Conservation (phyloP, 2,329 filamentous ascomycete genomes). For the Aspergillus oerlinghausenensis region DNA sequence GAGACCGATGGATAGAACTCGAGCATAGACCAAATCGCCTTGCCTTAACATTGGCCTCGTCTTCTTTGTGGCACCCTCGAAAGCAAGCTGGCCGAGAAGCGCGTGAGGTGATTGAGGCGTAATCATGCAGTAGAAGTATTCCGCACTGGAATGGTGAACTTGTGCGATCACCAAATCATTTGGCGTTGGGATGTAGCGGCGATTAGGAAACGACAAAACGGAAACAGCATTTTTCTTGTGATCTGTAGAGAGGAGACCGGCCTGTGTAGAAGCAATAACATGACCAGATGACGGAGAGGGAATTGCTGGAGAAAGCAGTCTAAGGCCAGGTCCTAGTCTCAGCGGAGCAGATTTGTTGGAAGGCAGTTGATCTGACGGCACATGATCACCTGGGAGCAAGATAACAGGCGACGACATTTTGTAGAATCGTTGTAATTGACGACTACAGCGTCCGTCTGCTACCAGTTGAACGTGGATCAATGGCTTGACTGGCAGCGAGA, state of each 20-base stretch:
- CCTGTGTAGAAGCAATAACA: slow-evolving; percentile 30
- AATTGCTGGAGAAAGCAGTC: slow-evolving; percentile 71
- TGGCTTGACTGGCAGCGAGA: neutral
- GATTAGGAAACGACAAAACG: slow-evolving; percentile 33
- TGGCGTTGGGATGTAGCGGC: slow-evolving; percentile 70
- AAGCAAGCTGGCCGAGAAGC: slow-evolving; percentile 79
- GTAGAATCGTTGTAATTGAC: neutral
- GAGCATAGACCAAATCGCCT: slow-evolving; percentile 83
- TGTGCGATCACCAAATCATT: slow-evolving; percentile 87
- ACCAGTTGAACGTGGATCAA: neutral
- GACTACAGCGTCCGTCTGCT: neutral
- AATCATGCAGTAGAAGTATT: slow-evolving; percentile 75
- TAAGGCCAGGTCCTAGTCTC: slow-evolving; percentile 77
- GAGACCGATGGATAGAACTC: slow-evolving; percentile 70
- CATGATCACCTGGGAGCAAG: slow-evolving; percentile 75
- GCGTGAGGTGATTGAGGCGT: slow-evolving; percentile 60
- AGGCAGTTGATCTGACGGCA: slow-evolving; percentile 64
- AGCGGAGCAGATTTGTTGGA: slow-evolving; percentile 63
- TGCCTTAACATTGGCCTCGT: slow-evolving; percentile 71
- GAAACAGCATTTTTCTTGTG: slow-evolving; percentile 36
- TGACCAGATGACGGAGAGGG: slow-evolving; percentile 50
- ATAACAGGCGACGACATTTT: slow-evolving; percentile 58
- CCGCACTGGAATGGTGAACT: slow-evolving; percentile 68
- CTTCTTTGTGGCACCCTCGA: slow-evolving; percentile 89
- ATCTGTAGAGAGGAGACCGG: slow-evolving; percentile 36